Evolutionary conservation across 495 filamentous ascomycete species (phyloP).

Genomic region (Chaetomium cochliodes): DNA sequence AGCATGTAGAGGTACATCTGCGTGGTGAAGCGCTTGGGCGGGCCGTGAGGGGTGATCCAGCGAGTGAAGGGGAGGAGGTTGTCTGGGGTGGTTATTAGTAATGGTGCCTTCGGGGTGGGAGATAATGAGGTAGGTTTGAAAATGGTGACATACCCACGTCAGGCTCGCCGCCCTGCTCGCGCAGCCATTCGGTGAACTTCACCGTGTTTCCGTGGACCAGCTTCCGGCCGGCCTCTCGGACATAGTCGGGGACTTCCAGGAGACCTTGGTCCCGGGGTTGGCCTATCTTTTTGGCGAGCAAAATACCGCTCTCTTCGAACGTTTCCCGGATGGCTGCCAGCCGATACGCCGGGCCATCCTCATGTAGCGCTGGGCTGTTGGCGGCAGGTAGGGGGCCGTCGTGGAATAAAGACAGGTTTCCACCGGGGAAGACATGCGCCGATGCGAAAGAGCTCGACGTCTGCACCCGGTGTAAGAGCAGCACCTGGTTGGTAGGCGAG

Average conservation of each 20-base stretch:
- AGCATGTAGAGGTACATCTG: conserved; percentile 97
- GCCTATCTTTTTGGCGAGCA: conserved; percentile 57
- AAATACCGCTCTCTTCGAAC: conserved; percentile 91
- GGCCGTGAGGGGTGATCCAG: conserved; percentile 79
- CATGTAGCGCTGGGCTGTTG: conserved; percentile 53
- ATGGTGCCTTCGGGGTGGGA: background rate
- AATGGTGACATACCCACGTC: conserved; percentile 58
- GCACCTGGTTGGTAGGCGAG: conserved; percentile 79
- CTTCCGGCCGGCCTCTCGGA: conserved; percentile 64
- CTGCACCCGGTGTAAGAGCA: conserved; percentile 81
- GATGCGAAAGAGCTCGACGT: conserved; percentile 82
- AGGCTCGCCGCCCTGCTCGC: conserved; percentile 56
- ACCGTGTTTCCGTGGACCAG: conserved; percentile 60
- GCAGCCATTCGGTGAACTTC: conserved; percentile 67
- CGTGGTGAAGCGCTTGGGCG: conserved; percentile 76
- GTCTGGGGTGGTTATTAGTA: conserved; percentile 38
- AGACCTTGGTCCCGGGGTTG: conserved; percentile 43
- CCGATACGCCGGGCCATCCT: conserved; percentile 67
- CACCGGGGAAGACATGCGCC: conserved; percentile 96
- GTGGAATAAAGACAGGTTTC: conserved; percentile 69
- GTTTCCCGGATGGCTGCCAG: conserved; percentile 83
- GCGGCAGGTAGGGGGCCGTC: conserved; percentile 61
- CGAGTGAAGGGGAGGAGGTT: conserved; percentile 79
- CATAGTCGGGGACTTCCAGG: conserved; percentile 56
- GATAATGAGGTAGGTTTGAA: too few species aligned